phyloP scores from a whole-genome alignment of 192 early-diverging fungal species.

The Diversispora eburnea region DNA sequence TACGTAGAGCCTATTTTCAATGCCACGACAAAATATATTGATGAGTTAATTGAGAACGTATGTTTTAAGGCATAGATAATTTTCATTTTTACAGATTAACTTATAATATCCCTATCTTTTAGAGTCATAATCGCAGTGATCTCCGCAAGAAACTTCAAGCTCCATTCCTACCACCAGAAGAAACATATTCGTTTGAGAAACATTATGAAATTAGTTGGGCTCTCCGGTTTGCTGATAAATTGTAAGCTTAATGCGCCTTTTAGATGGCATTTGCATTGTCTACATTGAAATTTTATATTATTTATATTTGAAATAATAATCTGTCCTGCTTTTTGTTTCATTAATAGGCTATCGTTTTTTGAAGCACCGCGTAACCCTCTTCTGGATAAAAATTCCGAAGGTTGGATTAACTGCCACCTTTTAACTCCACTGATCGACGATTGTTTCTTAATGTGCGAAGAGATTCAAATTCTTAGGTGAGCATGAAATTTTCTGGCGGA shows the following conservation, averaged over 20 bases:
- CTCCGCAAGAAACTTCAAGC: neutral
- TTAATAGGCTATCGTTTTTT: neutral
- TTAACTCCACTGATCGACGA: conserved; percentile 1
- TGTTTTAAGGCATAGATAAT: neutral
- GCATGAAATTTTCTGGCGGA: neutral
- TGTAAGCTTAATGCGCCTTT: neutral
- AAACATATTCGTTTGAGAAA: conserved; percentile 8
- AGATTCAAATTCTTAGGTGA: conserved; percentile 4
- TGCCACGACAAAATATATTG: conserved; percentile 15
- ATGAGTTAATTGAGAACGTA: conserved; percentile 13
- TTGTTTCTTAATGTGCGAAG: neutral
- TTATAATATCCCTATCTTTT: neutral
- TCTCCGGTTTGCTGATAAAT: conserved; percentile 13
- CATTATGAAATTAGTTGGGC: conserved; percentile 14
- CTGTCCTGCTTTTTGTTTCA: neutral
- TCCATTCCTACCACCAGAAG: conserved; percentile 2
- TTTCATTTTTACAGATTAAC: neutral
- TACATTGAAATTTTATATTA: conserved; percentile 1
- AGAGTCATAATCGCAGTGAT: conserved; percentile 9
- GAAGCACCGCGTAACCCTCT: neutral
- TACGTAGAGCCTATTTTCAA: neutral
- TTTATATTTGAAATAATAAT: neutral
- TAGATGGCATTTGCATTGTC: neutral
- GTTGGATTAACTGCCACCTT: neutral
- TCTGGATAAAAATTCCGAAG: conserved; percentile 6